Percentiles rank a stretch among this genome's conserved stretches.
These are phyloP conservation scores for Silene vulgaris DNA, from an alignment of 179 eudicot genomes.

Conservation along the genomic window DNA sequence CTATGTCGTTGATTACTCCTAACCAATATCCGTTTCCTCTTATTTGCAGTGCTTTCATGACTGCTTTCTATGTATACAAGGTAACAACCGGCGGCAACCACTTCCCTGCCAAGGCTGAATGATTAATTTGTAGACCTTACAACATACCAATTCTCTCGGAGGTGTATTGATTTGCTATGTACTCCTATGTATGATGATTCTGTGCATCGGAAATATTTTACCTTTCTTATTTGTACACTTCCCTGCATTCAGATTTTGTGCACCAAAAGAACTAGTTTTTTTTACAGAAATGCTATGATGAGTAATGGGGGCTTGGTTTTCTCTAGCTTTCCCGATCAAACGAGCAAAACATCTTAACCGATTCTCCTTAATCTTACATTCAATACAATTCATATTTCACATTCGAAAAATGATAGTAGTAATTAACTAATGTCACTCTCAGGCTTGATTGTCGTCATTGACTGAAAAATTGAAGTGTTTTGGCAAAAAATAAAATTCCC, in stretches of 20 bases:
- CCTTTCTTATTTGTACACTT: background rate
- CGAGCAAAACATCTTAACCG: background rate
- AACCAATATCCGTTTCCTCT: constrained; percentile 19
- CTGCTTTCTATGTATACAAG: constrained; percentile 76
- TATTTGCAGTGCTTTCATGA: constrained; percentile 75
- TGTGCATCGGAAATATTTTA: constrained; percentile 8
- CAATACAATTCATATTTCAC: too few relatives aligned
- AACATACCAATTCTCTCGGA: background rate
- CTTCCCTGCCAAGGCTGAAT: constrained; percentile 63
- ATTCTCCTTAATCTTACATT: too few relatives aligned
- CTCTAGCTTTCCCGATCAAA: background rate
- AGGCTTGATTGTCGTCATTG: too few relatives aligned
- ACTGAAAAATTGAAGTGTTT: too few relatives aligned
- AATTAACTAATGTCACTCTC: too few relatives aligned
- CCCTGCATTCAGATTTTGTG: background rate
- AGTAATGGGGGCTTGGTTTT: background rate
- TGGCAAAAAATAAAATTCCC: too few relatives aligned
- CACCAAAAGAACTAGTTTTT: background rate
- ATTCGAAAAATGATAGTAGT: too few relatives aligned
- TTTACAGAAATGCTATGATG: background rate
- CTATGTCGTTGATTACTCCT: constrained; percentile 10
- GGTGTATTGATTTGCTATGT: background rate
- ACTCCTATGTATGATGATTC: constrained; percentile 1
- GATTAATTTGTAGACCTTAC: constrained; percentile 17
- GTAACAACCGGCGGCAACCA: constrained; percentile 83